Evolutionary conservation across 192 early-diverging fungal genomes (phyloP), one percentile per base, ranked within the genome.

Genomic region (Backusella parvicylindrica): DNA sequence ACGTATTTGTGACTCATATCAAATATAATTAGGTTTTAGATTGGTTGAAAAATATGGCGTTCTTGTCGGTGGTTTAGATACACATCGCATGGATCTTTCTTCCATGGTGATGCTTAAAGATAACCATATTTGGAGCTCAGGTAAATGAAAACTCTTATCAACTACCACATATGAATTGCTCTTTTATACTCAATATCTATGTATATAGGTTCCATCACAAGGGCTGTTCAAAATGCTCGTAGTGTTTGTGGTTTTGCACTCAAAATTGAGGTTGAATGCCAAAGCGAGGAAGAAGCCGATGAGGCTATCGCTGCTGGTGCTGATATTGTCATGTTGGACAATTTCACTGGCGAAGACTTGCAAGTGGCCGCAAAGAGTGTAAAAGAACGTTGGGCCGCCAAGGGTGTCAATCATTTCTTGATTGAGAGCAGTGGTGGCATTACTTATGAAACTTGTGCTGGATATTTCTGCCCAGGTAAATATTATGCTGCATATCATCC

Each of bases 61-160:
- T 89, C 84, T 96, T 26, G 95, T 99, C 23, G 98, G 98, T 41
- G 98, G 98, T 40, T 92, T 95, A 56, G 98, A 99, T 79, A 96
- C 95, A 0, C 98, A 99, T 81, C 96, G 98, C 43, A 92, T 95
- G 90, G 96, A 98, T 82, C 86, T 99, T 65, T 97, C 96, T 4
- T 91, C 94, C 16, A 97, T 98, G 96, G 93, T 99, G 68, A 99
- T 99, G 98, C 87, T 99, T 64, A 99, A 99, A 83, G 98, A 99
- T 85, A 98, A 99, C 85, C 98, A 99, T 75, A 92, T 99, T 71
- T 99, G 97, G 97, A 89, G 89, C 69, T 89, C 89, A 47, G 92
- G 83, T 84, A 82, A 56, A 37, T 8, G 11, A n/a, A 26, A 38
- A 43, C 36, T 26, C 16, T 4, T 23, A n/a, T n/a, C n/a, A n/a